These are phyloP conservation scores for Plantago major DNA, from an alignment of 257 asterid species.

Conservation along the genomic window DNA sequence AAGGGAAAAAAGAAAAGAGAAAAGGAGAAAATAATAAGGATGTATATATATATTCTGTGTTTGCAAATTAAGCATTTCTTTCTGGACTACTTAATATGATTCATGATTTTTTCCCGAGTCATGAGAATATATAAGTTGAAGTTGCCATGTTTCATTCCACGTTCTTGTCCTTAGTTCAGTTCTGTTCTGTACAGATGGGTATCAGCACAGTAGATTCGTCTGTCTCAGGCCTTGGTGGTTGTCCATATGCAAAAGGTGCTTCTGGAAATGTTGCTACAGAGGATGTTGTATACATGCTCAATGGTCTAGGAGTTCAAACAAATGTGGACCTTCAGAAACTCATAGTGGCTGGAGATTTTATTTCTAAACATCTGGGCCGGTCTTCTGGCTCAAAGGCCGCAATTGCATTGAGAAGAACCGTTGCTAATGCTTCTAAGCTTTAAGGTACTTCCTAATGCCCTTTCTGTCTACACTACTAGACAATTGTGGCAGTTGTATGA, in stretches of 20 bases:
- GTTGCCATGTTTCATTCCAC: not conserved
- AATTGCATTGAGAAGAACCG: constrained; percentile 50
- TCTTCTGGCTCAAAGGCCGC: constrained; percentile 81
- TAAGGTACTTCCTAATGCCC: constrained; percentile 26
- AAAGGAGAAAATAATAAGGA: too few species aligned
- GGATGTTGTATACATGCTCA: constrained; percentile 90
- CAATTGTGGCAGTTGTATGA: not conserved
- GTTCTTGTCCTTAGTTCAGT: not conserved
- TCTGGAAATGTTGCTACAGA: constrained; percentile 95
- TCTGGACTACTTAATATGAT: too few species aligned
- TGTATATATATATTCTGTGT: too few species aligned
- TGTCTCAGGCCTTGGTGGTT: constrained; percentile 90
- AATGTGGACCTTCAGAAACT: constrained; percentile 65
- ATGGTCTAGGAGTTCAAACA: constrained; percentile 79
- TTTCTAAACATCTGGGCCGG: constrained; percentile 65
- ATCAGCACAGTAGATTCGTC: constrained; percentile 79
- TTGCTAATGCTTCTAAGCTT: constrained; percentile 64
- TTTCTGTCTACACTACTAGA: not conserved
- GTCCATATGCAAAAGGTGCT: constrained; percentile 98
- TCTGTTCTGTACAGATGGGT: constrained; percentile 61
- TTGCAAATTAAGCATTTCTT: too few species aligned
- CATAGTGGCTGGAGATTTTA: constrained; percentile 76
- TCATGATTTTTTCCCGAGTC: too few species aligned
- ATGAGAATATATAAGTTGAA: not conserved
- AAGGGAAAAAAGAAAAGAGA: too few species aligned